A percentile compares a stretch with the other conserved stretches of the same genome.
These are phyloP conservation scores for Saccharomyces uvarum DNA, from an alignment of 1,139 yeast genomes.

Conservation along the genomic window DNA sequence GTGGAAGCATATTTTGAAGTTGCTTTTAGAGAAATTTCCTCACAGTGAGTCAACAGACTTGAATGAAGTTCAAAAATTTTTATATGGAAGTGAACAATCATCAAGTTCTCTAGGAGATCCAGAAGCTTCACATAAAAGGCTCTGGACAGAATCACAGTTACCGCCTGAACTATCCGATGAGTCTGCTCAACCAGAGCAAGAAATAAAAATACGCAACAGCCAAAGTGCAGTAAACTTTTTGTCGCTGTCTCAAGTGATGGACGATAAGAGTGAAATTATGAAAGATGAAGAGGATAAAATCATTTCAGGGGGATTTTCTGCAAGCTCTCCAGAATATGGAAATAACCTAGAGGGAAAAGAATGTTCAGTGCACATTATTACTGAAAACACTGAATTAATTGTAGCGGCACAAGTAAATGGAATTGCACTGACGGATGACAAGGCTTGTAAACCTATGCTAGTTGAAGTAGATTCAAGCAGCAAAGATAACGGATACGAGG, in stretches of 20 bases:
- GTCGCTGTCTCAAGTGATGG: slow-evolving; percentile 27
- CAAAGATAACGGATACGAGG: slow-evolving; percentile 4
- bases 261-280: slow-evolving; percentile 10
- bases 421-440: not conserved
- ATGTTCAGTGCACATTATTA: not conserved
- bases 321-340: not conserved
- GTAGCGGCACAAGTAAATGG: not conserved
- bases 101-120: slow-evolving; percentile 5
- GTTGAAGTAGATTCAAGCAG: not conserved
- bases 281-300: not conserved
- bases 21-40: slow-evolving; percentile 19
- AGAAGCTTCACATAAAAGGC: slow-evolving; percentile 4
- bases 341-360: not conserved
- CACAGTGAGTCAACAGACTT: slow-evolving; percentile 18
- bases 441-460: not conserved
- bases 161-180: slow-evolving; percentile 12
- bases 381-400: slow-evolving; percentile 3
- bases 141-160: slow-evolving; percentile 28
- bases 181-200: not conserved
- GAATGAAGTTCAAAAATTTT: slow-evolving; percentile 17
- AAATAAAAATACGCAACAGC: not conserved
- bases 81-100: slow-evolving; percentile 16
- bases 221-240: slow-evolving; percentile 10
- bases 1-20: slow-evolving; percentile 20
- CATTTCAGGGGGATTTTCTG: not conserved